A percentile compares a stretch with the other conserved stretches of the same genome.
Conservation (phyloP, 2,329 filamentous ascomycete species). For the Neurospora sp. region DNA sequence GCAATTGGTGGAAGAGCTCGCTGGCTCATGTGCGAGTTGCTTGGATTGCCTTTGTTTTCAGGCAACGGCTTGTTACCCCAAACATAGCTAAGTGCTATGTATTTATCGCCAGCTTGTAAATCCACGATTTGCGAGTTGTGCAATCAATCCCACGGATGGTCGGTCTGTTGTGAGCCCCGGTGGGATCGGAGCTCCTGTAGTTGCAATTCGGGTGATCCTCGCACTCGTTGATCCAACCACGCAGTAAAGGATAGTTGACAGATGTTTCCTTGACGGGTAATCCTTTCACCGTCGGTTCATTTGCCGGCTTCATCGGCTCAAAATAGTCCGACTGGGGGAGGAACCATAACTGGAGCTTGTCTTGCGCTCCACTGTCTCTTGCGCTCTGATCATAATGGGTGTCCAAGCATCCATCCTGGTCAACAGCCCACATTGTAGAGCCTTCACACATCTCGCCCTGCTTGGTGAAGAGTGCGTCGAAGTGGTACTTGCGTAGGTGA, state of each 20-base stretch:
- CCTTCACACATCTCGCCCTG: too few species aligned
- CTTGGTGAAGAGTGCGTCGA: too few species aligned
- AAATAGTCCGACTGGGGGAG: background rate
- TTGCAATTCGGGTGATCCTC: background rate
- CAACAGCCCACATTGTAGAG: too few species aligned
- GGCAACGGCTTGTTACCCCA: slow-evolving; percentile 19
- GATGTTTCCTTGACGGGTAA: background rate
- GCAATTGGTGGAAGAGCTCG: too few species aligned
- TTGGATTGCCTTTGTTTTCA: too few species aligned
- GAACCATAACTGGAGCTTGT: too few species aligned
- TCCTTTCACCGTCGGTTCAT: accelerated
- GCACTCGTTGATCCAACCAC: background rate
- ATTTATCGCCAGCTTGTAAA: slow-evolving; percentile 1
- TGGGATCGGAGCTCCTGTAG: accelerated
- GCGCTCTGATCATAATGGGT: too few species aligned
- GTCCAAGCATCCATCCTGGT: too few species aligned
- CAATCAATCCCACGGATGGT: background rate
- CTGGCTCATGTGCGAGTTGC: too few species aligned
- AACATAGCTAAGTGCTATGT: slow-evolving; percentile 24
- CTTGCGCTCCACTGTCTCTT: too few species aligned
- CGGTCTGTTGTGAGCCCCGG: accelerated
- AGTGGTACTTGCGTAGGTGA: too few species aligned
- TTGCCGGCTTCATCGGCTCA: accelerated
- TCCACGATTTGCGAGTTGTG: background rate
- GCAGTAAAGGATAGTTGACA: background rate